Evolutionary conservation across 2,329 filamentous ascomycete genomes (phyloP).

Genomic region (Claviceps maximensis): DNA sequence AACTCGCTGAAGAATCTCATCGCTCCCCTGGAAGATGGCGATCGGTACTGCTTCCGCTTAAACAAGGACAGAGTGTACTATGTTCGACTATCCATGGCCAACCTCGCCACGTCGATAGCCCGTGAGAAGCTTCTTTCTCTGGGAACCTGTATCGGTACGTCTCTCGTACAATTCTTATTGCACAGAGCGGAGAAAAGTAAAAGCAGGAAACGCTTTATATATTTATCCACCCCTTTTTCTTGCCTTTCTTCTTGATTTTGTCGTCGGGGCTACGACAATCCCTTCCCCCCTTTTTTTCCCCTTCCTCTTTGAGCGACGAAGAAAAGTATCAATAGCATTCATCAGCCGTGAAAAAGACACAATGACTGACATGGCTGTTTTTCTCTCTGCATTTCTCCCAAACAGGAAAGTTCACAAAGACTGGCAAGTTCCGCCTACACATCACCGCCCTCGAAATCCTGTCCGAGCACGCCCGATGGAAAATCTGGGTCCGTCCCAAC

Average conservation of each 20-base stretch:
- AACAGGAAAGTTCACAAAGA: slow-evolving; percentile 85
- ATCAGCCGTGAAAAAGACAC: neutral
- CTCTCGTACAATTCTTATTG: too few relatives aligned
- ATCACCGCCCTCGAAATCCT: slow-evolving; percentile 82
- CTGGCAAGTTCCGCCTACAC: slow-evolving; percentile 87
- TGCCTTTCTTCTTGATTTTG: neutral
- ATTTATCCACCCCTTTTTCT: slow-evolving; percentile 7
- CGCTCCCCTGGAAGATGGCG: slow-evolving; percentile 54
- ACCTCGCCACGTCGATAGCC: slow-evolving; percentile 75
- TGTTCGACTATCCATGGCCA: slow-evolving; percentile 76
- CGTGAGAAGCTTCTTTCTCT: slow-evolving; percentile 72
- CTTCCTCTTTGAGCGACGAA: neutral
- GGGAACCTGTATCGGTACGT: slow-evolving; percentile 65
- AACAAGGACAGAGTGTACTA: slow-evolving; percentile 83
- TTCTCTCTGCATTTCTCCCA: neutral
- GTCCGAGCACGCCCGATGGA: slow-evolving; percentile 82
- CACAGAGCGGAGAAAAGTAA: too few relatives aligned
- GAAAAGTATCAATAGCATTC: neutral
- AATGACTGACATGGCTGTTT: neutral
- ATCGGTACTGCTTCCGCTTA: slow-evolving; percentile 77
- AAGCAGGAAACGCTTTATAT: neutral
- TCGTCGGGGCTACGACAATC: too few relatives aligned
- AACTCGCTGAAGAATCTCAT: slow-evolving; percentile 76
- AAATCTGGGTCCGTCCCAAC: slow-evolving; percentile 93
- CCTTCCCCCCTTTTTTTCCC: too few relatives aligned